Conservation (phyloP, 345 rosid genomes). For the Arabidopsis arenosa region DNA sequence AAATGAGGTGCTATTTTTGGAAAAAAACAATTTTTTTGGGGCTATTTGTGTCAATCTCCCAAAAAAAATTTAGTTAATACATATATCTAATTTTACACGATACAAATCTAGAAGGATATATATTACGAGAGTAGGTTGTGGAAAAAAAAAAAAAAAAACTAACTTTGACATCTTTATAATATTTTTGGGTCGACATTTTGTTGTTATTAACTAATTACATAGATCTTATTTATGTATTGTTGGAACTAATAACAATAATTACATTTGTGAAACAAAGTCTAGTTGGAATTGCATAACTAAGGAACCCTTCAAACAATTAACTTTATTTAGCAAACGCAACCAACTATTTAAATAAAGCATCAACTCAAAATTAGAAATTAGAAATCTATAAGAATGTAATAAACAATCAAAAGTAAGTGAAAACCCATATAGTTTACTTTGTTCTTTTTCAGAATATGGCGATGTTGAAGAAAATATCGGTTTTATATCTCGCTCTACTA, state of each 20-base stretch:
- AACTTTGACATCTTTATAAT: no score
- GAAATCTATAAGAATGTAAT: background rate
- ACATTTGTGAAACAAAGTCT: slow-evolving; percentile 7
- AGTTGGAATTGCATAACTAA: background rate
- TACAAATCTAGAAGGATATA: no score
- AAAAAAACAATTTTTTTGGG: no score
- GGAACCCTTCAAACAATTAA: background rate
- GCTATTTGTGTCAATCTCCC: no score
- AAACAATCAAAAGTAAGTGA: background rate
- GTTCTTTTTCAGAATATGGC: slow-evolving; percentile 1
- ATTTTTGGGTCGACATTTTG: no score
- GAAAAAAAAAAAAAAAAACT: no score
- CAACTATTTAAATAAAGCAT: slow-evolving; percentile 20
- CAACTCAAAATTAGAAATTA: background rate
- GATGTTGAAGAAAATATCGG: slow-evolving; percentile 15
- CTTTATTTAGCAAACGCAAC: slow-evolving; percentile 26
- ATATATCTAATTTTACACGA: no score
- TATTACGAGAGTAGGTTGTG: no score
- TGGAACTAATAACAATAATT: slow-evolving; percentile 23
- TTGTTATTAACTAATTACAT: background rate
- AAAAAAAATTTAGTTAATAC: no score
- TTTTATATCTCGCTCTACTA: slow-evolving; percentile 17
- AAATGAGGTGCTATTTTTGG: no score
- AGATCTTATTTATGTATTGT: background rate
- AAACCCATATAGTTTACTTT: background rate